Evolutionary conservation across 2,329 filamentous ascomycete genomes (phyloP).

Genomic region (Zymoseptoria ardabiliae): DNA sequence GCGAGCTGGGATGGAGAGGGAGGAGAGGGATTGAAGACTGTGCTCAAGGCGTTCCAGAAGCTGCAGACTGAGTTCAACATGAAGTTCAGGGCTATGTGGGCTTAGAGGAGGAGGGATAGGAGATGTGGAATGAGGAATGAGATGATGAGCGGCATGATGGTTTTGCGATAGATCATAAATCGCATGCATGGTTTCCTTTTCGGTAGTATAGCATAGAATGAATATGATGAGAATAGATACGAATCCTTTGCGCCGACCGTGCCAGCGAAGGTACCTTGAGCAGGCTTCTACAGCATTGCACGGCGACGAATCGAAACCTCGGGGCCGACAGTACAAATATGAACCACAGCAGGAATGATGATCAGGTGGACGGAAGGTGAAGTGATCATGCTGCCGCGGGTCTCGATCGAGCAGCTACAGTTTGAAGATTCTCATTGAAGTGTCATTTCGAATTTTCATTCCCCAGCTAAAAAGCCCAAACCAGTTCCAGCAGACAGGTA

Average conservation of each 20-base stretch:
- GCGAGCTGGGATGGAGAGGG: constrained; percentile 36
- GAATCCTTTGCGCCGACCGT: not conserved
- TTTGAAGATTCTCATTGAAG: not conserved
- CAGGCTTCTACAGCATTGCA: not conserved
- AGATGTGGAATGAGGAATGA: not conserved
- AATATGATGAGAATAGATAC: not conserved
- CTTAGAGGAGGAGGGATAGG: constrained; percentile 34
- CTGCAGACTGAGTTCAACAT: constrained; percentile 54
- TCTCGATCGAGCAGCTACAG: not conserved
- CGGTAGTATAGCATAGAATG: not conserved
- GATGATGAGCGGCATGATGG: not conserved
- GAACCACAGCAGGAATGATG: constrained; percentile 15
- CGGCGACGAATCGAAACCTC: not conserved
- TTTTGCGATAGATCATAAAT: not conserved
- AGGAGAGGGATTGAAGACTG: constrained; percentile 45
- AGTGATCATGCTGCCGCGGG: constrained; percentile 11
- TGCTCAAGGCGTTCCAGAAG: constrained; percentile 52
- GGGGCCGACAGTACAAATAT: not conserved
- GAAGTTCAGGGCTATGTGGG: constrained; percentile 58
- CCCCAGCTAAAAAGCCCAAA: not conserved
- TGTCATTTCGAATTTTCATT: not conserved
- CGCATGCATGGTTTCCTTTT: not conserved
- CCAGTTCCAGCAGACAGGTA: not conserved
- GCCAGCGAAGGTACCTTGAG: not conserved
- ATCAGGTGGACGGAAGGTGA: constrained; percentile 20